A percentile compares a stretch with the other conserved stretches of the same genome.
Conservation (phyloP, 805 yeast species). For the Hyphopichia homilentoma region DNA sequence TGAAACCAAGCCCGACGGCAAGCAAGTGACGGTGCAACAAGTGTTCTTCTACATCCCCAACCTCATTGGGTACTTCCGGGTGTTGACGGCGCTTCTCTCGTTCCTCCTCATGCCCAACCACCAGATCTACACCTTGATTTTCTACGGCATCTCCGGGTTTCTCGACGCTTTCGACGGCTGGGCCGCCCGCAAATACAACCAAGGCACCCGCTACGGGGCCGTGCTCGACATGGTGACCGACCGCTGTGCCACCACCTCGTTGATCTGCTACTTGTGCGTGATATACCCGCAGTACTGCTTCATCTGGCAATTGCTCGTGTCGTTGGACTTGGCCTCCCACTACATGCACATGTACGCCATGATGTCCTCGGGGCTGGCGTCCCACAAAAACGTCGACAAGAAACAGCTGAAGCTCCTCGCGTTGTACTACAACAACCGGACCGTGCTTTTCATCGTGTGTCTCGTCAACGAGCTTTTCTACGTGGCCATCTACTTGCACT, state of each 20-base stretch:
- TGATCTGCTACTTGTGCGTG: constrained; percentile 80
- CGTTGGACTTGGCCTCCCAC: constrained; percentile 87
- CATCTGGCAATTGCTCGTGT: constrained; percentile 77
- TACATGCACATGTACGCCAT: constrained; percentile 99
- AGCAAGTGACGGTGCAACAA: constrained; percentile 45
- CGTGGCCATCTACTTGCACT: constrained; percentile 78
- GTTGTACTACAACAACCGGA: constrained; percentile 83
- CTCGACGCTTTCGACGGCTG: constrained; percentile 96
- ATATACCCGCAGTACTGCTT: constrained; percentile 69
- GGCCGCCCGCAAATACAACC: constrained; percentile 86
- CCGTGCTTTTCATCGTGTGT: constrained; percentile 82
- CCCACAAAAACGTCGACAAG: constrained; percentile 80
- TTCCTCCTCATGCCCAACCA: constrained; percentile 78
- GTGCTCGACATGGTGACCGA: constrained; percentile 99
- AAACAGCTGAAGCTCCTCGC: constrained; percentile 69
- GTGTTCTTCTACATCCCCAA: constrained; percentile 85
- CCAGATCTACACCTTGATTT: constrained; percentile 70
- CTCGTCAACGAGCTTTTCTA: constrained; percentile 92
- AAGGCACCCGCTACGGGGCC: constrained; percentile 91
- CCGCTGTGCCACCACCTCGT: constrained; percentile 92
- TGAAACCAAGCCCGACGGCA: too few relatives aligned
- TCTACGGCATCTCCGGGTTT: constrained; percentile 85
- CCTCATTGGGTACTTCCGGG: constrained; percentile 84
- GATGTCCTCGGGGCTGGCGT: constrained; percentile 68
- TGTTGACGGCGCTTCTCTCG: constrained; percentile 76